Evolutionary conservation across 1,139 yeast species (phyloP), one percentile per base, ranked within the genome.

Genomic region (Blastobotrys aristatus): DNA sequence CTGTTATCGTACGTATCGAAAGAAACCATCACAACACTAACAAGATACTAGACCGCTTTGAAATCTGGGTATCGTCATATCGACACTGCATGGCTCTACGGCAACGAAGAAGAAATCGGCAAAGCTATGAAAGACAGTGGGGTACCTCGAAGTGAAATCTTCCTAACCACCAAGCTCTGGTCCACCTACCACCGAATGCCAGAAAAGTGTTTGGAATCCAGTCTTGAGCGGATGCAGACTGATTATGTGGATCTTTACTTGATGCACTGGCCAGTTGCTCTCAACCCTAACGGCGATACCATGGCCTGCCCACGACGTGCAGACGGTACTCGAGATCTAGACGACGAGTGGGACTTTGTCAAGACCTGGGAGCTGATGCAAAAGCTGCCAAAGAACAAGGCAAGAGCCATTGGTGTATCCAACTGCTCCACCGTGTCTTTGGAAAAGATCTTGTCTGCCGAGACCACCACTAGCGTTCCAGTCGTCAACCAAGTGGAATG

Each of bases 171-270:
- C 52, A 80, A 80, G 64, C 62, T 63, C 50, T 63, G 63, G 61
- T 84, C 84, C 73, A 47, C 51, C 17, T 70, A 77, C 21, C 79
- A 75, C 60, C 69, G 72, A 52, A 87, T 82, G 57, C 69, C 75
- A 53, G 67, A 75, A 39, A 80, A 80, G 13, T 77, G 65, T 24
- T 69, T 61, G 29, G 88, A 86, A 3, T 68, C 64, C 42, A 81
- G 94, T 2, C 73, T 89, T 62, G 62, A 75, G 56, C 77, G 79
- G 59, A 72, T 89, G 58, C 82, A 82, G 1, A 64, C 84, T 54
- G 94, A 84, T 45, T 89, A 88, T 60, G 80, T 89, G 44, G 96
- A 89, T 63, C 73, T 89, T 54, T 86, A 82, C 66, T 73, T 89
- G 64, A 77, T 86, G 63, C 96, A 89, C 68, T 88, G 95, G 95